Evolutionary conservation across 2,329 filamentous ascomycete genomes (phyloP).

Genomic region (Ophiognomonia clavigignenti-juglandacearum): DNA sequence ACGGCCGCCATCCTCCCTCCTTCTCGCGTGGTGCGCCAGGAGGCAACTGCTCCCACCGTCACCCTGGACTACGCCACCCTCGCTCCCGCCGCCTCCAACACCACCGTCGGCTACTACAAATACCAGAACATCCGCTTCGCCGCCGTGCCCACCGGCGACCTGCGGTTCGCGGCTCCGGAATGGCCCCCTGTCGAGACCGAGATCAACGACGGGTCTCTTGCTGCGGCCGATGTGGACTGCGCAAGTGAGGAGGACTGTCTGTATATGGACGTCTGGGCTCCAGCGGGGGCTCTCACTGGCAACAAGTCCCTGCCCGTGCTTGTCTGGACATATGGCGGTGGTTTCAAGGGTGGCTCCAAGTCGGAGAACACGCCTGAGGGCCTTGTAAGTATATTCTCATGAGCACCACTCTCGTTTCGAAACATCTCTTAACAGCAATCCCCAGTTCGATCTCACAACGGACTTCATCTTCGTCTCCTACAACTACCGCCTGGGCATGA

Average conservation of each 20-base stretch:
- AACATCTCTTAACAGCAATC: constrained; percentile 31
- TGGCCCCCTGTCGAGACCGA: constrained; percentile 28
- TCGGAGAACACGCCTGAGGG: constrained; percentile 28
- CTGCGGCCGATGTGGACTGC: constrained; percentile 28
- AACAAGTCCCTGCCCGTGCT: constrained; percentile 37
- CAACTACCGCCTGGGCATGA: constrained; percentile 46
- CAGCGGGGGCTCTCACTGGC: constrained; percentile 34
- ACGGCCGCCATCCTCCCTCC: neutral
- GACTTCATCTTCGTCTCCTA: constrained; percentile 35
- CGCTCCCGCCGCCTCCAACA: constrained; percentile 18
- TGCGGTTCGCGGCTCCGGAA: constrained; percentile 28
- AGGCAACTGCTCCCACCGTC: constrained; percentile 18
- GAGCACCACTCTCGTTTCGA: constrained; percentile 23
- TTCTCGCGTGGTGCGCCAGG: constrained; percentile 3
- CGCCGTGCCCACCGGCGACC: constrained; percentile 26
- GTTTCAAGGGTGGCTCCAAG: constrained; percentile 36
- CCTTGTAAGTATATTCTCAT: constrained; percentile 25
- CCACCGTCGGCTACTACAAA: constrained; percentile 27
- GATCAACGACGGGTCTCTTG: constrained; percentile 28
- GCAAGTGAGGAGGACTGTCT: constrained; percentile 38
- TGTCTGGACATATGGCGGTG: constrained; percentile 42
- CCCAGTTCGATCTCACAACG: constrained; percentile 23
- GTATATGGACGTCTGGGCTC: constrained; percentile 44
- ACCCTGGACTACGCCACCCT: constrained; percentile 25
- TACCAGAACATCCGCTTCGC: constrained; percentile 32